A percentile compares a stretch with the other conserved stretches of the same genome.
Conservation (phyloP, 805 yeast species). For the Cyberlindnera sargentensis region DNA sequence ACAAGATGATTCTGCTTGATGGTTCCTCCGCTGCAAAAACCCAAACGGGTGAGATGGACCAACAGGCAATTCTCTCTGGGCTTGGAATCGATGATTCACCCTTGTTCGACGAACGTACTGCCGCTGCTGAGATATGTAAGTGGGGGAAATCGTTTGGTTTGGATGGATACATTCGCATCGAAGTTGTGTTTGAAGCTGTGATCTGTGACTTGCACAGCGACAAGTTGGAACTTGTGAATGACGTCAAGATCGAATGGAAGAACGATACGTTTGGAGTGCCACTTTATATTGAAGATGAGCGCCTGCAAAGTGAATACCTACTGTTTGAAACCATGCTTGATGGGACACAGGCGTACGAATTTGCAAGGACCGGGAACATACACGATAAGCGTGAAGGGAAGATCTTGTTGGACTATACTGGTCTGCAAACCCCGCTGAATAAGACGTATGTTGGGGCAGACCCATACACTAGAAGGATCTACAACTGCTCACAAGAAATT, state of each 20-base stretch:
- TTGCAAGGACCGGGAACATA: constrained; percentile 36
- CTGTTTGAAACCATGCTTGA: constrained; percentile 13
- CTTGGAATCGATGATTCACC: constrained; percentile 22
- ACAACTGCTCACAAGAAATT: constrained; percentile 28
- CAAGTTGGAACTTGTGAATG: constrained; percentile 40
- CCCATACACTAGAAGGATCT: constrained; percentile 35
- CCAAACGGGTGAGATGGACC: constrained; percentile 54
- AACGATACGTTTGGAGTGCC: constrained; percentile 26
- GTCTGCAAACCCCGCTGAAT: constrained; percentile 47
- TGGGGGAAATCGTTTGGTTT: constrained; percentile 46
- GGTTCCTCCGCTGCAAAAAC: constrained; percentile 67
- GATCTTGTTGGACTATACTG: constrained; percentile 43
- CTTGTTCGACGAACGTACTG: constrained; percentile 33
- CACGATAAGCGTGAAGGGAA: constrained; percentile 45
- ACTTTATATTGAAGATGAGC: constrained; percentile 1
- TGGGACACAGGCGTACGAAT: constrained; percentile 36
- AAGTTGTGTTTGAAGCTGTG: constrained; percentile 55
- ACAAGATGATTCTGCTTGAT: constrained; percentile 45
- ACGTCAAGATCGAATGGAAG: constrained; percentile 32
- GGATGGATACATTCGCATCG: constrained; percentile 53
- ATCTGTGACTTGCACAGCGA: constrained; percentile 45
- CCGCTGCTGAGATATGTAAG: constrained; percentile 44
- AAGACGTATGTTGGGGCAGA: constrained; percentile 42
- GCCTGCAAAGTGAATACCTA: constrained; percentile 10
- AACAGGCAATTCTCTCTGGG: constrained; percentile 38